Base-by-base conservation (phyloP, 2,329 filamentous ascomycete species). In the Orbilia brochopaga region DNA sequence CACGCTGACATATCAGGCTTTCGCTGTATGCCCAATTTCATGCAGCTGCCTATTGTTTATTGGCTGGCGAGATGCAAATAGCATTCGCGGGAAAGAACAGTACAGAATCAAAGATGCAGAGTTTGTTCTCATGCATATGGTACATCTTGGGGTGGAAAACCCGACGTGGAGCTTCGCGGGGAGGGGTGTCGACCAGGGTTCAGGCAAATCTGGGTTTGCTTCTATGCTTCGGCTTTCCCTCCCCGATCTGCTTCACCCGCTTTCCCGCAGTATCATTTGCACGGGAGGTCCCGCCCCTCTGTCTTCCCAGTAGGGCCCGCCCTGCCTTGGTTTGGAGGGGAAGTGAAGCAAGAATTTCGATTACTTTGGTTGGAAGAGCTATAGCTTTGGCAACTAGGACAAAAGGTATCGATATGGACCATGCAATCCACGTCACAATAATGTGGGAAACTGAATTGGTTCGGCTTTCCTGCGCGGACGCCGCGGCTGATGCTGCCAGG, bases 401-500 rank as follows among this genome's bases (percentile, higher is more conserved):
- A 44, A 72, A 65, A 2, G 67, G 67, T 37, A 65, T 54, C 51
- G 67, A 72, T 40, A 72, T 59, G 8, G 51, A 61, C 67, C 67
- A 72, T 24, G 44, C 55, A 23, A 72, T 57, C 60, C 60, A 72
- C 44, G 60, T 40, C 23, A 61, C 55, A n/a, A 72, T n/a, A 37
- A 72, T 46, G 13, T 72, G 55, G 23, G 42, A 37, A 23, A 72
- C 35, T 30, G 67, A 65, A 59, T 37, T 63, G 15, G 52, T 57
- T 61, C 56, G 67, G 40, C 52, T 65, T 24, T 72, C 67, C 30
- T 72, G 67, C 27, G 60, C 67, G 21, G 67, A 65, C 56, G 74
- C 64, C 32, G 66, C 72, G 5, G 90, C 90, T 0, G 89, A 89
- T 0, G 90, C 89, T 1, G 91, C 90, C n/a, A 97, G 82, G 0